A percentile compares a stretch with the other conserved stretches of the same genome.
Evolutionary conservation across 2,329 filamentous ascomycete species (phyloP).

Genomic region (Cercospora nicotianae): DNA sequence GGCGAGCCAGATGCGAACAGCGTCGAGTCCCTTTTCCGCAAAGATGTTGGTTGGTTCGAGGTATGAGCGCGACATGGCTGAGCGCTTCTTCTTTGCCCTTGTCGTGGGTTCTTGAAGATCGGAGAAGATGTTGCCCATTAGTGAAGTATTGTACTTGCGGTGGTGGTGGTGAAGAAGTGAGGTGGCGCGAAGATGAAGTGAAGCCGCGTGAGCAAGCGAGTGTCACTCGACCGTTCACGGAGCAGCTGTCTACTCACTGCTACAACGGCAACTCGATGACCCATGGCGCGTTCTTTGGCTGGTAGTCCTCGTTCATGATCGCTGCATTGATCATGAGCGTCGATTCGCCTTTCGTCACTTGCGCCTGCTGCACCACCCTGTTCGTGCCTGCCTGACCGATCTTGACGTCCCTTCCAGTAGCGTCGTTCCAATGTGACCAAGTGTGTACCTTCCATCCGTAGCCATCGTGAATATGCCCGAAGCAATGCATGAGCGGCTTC

Average conservation of each 20-base stretch:
- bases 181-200: background rate
- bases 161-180: background rate
- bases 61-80: conserved; percentile 7
- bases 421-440: conserved; percentile 11
- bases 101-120: background rate
- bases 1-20: conserved; percentile 19
- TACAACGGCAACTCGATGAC: conserved; percentile 45
- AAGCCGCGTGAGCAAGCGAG: background rate
- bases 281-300: conserved; percentile 54
- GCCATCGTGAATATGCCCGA: conserved; percentile 60
- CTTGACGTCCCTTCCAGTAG: background rate
- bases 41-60: conserved; percentile 4
- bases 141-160: background rate
- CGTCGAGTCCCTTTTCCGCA: conserved; percentile 11
- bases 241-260: background rate
- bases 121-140: background rate
- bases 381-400: background rate
- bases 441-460: conserved; percentile 13
- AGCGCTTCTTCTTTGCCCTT: background rate
- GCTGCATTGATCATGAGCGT: conserved; percentile 60
- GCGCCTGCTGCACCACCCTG: background rate
- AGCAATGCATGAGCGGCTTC: conserved; percentile 56
- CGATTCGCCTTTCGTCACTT: conserved; percentile 44
- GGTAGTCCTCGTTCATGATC: conserved; percentile 53
- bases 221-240: background rate